Percentiles rank a stretch among this genome's conserved stretches.
Conservation (phyloP, 2,329 filamentous ascomycete species). For the Colletotrichum sp. region DNA sequence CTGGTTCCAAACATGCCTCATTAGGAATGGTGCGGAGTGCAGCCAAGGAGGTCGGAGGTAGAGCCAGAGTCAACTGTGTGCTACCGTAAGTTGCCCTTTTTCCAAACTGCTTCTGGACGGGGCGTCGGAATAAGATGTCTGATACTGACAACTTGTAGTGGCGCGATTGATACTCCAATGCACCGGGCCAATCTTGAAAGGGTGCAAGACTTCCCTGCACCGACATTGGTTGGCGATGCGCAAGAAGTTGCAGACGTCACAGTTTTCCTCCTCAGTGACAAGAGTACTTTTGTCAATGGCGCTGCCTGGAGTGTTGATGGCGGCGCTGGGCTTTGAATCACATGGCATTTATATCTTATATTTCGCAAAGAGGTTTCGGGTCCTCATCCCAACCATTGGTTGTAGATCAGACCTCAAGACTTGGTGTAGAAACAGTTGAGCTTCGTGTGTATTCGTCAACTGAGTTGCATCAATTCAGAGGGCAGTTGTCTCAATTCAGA, state of each 20-base stretch:
- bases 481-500: not conserved
- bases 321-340: not conserved
- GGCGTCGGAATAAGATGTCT: not conserved
- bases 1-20: conserved; percentile 4
- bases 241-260: conserved; percentile 11
- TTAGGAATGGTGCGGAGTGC: conserved; percentile 7
- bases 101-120: not conserved
- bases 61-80: conserved; percentile 15
- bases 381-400: not conserved
- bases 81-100: not conserved
- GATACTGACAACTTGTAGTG: not conserved
- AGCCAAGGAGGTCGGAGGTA: conserved; percentile 1
- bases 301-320: conserved; percentile 12
- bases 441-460: not conserved
- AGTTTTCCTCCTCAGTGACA: not conserved
- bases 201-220: conserved; percentile 1
- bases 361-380: not conserved
- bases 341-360: not conserved
- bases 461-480: not conserved
- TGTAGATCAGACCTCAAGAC: not conserved
- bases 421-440: not conserved
- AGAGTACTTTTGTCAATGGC: conserved; percentile 6
- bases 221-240: not conserved
- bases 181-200: conserved; percentile 6
- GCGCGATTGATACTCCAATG: conserved; percentile 12